phyloP scores from a whole-genome alignment of 208 protist species.

The Crithidia fasciculata region DNA sequence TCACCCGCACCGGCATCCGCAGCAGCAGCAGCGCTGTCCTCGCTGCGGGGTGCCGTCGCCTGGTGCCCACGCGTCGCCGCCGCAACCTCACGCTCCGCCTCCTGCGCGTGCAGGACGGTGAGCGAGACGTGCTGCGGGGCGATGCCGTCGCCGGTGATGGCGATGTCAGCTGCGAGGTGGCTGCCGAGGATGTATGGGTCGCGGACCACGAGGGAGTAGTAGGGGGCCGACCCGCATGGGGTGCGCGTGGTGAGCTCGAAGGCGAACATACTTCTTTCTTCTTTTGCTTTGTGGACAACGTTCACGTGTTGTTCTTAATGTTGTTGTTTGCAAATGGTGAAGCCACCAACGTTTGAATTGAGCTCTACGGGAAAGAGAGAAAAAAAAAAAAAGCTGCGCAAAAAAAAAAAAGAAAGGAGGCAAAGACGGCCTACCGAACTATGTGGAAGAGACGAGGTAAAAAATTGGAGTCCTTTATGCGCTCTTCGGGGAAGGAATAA shows the following conservation, averaged over 20 bases:
- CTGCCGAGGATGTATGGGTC: conserved; percentile 76
- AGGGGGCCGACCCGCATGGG: conserved; percentile 59
- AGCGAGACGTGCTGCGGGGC: conserved; percentile 56
- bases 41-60: neutral
- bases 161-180: conserved; percentile 34
- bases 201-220: conserved; percentile 82
- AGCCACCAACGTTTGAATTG: neutral
- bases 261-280: conserved; percentile 54
- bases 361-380: neutral
- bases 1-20: conserved; percentile 11
- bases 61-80: neutral
- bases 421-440: too few relatives aligned
- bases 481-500: neutral
- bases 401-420: conserved; percentile 6
- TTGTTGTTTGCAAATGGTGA: neutral
- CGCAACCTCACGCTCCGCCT: conserved; percentile 37
- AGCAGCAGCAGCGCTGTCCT: conserved; percentile 14
- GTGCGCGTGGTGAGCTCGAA: conserved; percentile 61
- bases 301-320: neutral
- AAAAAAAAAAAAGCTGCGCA: neutral
- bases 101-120: conserved; percentile 58
- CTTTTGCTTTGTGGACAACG: neutral
- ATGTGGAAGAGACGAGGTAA: too few relatives aligned
- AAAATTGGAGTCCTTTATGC: too few relatives aligned
- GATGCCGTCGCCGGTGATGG: conserved; percentile 50